Conservation (phyloP, 768 basidiomycete species). For the Suillus americanus region DNA sequence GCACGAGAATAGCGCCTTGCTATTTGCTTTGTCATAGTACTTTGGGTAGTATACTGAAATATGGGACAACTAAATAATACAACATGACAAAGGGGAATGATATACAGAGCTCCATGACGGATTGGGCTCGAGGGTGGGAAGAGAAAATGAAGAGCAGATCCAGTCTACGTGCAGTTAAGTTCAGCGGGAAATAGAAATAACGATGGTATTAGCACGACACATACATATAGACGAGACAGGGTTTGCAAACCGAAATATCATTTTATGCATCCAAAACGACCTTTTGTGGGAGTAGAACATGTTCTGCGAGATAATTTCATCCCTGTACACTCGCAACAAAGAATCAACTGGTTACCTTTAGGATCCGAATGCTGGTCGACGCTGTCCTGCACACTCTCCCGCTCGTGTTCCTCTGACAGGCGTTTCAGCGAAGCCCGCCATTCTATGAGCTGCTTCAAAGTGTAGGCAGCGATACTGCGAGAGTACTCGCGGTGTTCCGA, state of each 20-base stretch:
- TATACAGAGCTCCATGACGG: not conserved
- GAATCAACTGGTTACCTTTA: not conserved
- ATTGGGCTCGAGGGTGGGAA: not conserved
- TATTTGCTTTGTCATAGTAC: not conserved
- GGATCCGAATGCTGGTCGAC: not conserved
- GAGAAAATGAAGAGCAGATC: not conserved
- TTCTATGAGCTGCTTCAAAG: not conserved
- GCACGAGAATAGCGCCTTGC: too few relatives aligned
- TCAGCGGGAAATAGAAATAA: not conserved
- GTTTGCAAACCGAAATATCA: not conserved
- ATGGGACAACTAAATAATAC: not conserved
- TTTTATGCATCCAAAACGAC: not conserved
- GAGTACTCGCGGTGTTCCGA: not conserved
- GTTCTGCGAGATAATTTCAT: not conserved
- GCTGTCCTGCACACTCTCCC: too few relatives aligned
- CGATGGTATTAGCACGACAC: not conserved
- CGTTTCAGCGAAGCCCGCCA: not conserved
- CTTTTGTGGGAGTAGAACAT: not conserved
- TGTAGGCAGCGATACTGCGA: not conserved
- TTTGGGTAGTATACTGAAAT: not conserved
- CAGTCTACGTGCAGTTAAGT: not conserved
- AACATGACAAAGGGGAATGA: not conserved
- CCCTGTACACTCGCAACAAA: not conserved
- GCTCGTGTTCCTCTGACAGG: not conserved
- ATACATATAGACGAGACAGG: not conserved